These are phyloP conservation scores for Caryopteris hybrid DNA, from an alignment of 305 asterid species.

Conservation along the genomic window DNA sequence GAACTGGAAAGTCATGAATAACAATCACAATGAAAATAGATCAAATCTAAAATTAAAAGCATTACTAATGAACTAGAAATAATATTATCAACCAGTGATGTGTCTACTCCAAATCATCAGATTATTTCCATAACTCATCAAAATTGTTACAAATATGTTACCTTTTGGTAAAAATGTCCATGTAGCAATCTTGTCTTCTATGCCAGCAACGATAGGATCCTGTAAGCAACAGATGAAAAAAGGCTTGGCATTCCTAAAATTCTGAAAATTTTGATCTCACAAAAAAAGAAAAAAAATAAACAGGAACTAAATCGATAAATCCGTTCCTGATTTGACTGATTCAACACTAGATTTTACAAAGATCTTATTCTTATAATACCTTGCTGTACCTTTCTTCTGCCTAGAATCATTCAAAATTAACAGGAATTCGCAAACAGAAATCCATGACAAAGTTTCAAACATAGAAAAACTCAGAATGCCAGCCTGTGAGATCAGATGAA, in stretches of 20 bases:
- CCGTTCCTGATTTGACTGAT: not conserved
- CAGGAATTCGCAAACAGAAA: not conserved
- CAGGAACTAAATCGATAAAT: not conserved
- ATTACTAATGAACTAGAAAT: not conserved
- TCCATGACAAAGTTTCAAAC: constrained; percentile 6
- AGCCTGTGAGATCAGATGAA: not conserved
- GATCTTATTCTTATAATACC: not conserved
- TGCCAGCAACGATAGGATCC: constrained; percentile 93
- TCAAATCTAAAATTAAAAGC: not conserved
- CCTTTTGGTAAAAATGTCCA: constrained; percentile 98
- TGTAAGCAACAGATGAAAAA: constrained; percentile 26
- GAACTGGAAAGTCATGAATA: not conserved
- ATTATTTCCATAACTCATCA: not conserved
- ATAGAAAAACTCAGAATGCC: constrained; percentile 4
- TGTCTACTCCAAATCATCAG: not conserved
- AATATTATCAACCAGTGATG: constrained; percentile 1
- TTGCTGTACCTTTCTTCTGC: not conserved
- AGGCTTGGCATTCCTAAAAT: not conserved
- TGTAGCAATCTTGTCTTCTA: constrained; percentile 90
- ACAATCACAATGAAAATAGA: constrained; percentile 5
- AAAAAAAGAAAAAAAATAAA: not conserved
- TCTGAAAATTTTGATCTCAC: not conserved
- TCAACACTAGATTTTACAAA: not conserved
- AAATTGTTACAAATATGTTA: constrained; percentile 7
- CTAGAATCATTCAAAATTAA: constrained; percentile 7